These are phyloP conservation scores for Cucurbitaria berberidis DNA, from an alignment of 2,329 filamentous ascomycete species.

Conservation along the genomic window DNA sequence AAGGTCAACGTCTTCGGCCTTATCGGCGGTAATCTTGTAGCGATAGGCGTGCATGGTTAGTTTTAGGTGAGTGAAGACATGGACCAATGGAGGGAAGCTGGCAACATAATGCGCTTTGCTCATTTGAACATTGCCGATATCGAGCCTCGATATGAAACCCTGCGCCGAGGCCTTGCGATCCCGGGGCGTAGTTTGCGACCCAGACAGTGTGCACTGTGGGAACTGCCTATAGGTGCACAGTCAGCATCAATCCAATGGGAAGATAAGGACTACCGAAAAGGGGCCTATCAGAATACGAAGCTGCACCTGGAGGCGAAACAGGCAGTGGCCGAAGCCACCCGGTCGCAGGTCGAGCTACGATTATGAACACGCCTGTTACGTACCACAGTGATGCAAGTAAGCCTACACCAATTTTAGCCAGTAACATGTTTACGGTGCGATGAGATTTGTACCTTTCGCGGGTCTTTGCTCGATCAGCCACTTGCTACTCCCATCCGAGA, in stretches of 20 bases:
- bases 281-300: slow-evolving; percentile 4
- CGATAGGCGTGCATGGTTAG: slow-evolving; percentile 45
- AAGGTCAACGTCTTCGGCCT: slow-evolving; percentile 12
- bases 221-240: slow-evolving; percentile 37
- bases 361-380: slow-evolving; percentile 9
- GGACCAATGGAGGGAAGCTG: slow-evolving; percentile 37
- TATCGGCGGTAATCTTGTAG: slow-evolving; percentile 24
- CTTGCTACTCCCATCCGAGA: slow-evolving; percentile 21
- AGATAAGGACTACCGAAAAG: slow-evolving; percentile 1
- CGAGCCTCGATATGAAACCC: slow-evolving; percentile 27
- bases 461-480: slow-evolving; percentile 48
- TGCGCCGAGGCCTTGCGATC: slow-evolving; percentile 34
- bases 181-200: slow-evolving; percentile 20
- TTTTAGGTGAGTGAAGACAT: slow-evolving; percentile 46
- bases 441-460: slow-evolving; percentile 36
- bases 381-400: slow-evolving; percentile 38
- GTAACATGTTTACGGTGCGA: not conserved
- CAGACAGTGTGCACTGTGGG: slow-evolving; percentile 33
- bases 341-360: not conserved
- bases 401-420: slow-evolving; percentile 15
- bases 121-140: slow-evolving; percentile 18
- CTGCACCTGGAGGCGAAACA: slow-evolving; percentile 2
- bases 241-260: slow-evolving; percentile 10
- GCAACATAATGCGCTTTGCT: slow-evolving; percentile 21
- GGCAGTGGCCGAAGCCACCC: slow-evolving; percentile 1